Conservation (phyloP, 345 rosid species). For the Triadica sebifera region DNA sequence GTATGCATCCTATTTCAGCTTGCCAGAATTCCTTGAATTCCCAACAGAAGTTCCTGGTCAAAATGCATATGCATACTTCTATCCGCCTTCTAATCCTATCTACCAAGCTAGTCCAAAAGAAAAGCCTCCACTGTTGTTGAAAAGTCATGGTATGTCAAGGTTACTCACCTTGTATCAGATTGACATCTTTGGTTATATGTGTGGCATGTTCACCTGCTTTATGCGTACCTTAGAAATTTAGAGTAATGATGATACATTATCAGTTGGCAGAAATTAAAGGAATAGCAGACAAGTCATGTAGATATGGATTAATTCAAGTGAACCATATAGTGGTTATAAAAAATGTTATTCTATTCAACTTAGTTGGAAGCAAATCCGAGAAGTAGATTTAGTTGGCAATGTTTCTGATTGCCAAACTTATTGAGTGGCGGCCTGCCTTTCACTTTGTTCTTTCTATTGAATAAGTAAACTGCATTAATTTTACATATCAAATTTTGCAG, state of each 20-base stretch:
- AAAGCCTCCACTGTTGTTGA: conserved; percentile 78
- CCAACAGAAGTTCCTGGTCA: conserved; percentile 85
- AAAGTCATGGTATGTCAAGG: conserved; percentile 80
- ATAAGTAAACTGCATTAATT: background rate
- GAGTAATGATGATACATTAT: background rate
- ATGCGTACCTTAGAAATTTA: background rate
- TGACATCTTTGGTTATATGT: background rate
- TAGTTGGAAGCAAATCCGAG: background rate
- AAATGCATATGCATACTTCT: conserved; percentile 81
- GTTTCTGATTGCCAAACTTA: background rate
- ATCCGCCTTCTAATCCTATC: conserved; percentile 72
- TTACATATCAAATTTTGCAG: conserved; percentile 38
- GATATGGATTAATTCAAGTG: background rate
- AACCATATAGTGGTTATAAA: too few species aligned
- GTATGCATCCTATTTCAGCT: conserved; percentile 65
- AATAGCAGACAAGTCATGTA: background rate
- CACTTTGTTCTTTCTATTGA: background rate
- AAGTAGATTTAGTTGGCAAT: background rate
- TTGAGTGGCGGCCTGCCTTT: background rate
- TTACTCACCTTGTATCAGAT: conserved; percentile 2
- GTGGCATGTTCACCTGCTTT: background rate
- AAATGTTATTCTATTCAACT: too few species aligned
- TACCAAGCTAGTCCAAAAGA: conserved; percentile 65
- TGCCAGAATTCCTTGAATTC: conserved; percentile 85
- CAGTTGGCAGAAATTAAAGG: background rate